A percentile compares a stretch with the other conserved stretches of the same genome.
phyloP scores from a whole-genome alignment of 208 protist species.

The Leishmania mexicana region DNA sequence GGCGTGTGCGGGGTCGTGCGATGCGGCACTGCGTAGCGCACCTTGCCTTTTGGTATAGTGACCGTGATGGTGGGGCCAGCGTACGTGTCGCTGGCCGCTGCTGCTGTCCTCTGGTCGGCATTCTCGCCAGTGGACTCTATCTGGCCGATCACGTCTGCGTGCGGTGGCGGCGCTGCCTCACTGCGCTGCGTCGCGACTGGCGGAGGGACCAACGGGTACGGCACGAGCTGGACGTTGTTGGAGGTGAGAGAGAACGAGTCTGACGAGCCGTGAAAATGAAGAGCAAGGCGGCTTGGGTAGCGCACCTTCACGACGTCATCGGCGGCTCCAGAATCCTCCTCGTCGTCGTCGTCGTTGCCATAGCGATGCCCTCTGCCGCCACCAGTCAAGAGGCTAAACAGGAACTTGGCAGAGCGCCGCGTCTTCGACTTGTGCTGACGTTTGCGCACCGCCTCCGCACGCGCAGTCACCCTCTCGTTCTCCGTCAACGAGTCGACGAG shows the following conservation, averaged over 20 bases:
- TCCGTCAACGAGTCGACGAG: conserved; percentile 6
- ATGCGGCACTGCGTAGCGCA: conserved; percentile 39
- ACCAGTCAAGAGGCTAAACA: neutral
- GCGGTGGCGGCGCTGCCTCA: neutral
- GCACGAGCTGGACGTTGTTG: conserved; percentile 26
- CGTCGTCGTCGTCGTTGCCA: neutral
- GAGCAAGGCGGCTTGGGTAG: conserved; percentile 3
- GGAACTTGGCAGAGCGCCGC: neutral
- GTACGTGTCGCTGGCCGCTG: neutral
- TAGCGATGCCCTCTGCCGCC: neutral
- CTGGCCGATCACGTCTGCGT: neutral
- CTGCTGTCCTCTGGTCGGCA: neutral
- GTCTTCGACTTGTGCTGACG: conserved; percentile 19
- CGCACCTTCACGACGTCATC: conserved; percentile 5
- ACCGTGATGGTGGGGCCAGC: conserved; percentile 1
- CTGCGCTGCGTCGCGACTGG: neutral
- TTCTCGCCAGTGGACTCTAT: neutral
- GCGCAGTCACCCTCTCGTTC: conserved; percentile 13
- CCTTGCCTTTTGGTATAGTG: conserved; percentile 22
- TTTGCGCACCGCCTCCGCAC: conserved; percentile 7
- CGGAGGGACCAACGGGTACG: conserved; percentile 18
- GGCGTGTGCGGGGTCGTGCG: conserved; percentile 20
- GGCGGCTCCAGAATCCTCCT: neutral
- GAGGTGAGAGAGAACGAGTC: conserved; percentile 3
- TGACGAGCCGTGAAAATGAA: conserved; percentile 1